A percentile compares a stretch with the other conserved stretches of the same genome.
Conservation (phyloP, 2,329 filamentous ascomycete species). For the Alternaria infectoria region DNA sequence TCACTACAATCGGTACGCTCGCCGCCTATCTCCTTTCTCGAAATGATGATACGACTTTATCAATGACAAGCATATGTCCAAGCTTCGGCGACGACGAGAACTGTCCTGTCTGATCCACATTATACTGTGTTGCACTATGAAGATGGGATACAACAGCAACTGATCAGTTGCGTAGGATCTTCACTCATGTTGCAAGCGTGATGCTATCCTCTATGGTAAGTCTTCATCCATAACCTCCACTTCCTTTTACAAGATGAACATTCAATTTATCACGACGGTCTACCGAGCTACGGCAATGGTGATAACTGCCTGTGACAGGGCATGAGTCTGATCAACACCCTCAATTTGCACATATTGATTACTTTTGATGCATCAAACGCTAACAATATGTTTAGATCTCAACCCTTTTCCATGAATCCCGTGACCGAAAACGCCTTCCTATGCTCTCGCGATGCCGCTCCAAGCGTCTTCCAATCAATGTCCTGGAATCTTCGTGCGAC, state of each 20-base stretch:
- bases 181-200: background rate
- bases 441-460: background rate
- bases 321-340: slow-evolving; percentile 49
- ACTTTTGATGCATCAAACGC: background rate
- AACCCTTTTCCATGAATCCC: background rate
- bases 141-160: slow-evolving; percentile 3
- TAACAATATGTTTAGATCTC: slow-evolving; percentile 7
- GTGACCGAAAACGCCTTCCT: background rate
- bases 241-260: slow-evolving; percentile 49
- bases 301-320: slow-evolving; percentile 80
- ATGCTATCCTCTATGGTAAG: background rate
- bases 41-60: slow-evolving; percentile 82
- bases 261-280: slow-evolving; percentile 77
- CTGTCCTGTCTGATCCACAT: slow-evolving; percentile 45
- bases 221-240: background rate
- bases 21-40: slow-evolving; percentile 4
- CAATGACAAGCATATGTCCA: slow-evolving; percentile 98
- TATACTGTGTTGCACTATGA: background rate
- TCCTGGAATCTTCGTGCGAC: background rate
- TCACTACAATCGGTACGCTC: slow-evolving; percentile 23
- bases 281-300: slow-evolving; percentile 83
- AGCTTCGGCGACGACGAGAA: slow-evolving; percentile 66
- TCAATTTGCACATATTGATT: background rate
- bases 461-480: background rate
- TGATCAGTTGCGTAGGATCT: slow-evolving; percentile 10